phyloP scores from a whole-genome alignment of 169 alveolate genomes.

The Plasmodium ovale region DNA sequence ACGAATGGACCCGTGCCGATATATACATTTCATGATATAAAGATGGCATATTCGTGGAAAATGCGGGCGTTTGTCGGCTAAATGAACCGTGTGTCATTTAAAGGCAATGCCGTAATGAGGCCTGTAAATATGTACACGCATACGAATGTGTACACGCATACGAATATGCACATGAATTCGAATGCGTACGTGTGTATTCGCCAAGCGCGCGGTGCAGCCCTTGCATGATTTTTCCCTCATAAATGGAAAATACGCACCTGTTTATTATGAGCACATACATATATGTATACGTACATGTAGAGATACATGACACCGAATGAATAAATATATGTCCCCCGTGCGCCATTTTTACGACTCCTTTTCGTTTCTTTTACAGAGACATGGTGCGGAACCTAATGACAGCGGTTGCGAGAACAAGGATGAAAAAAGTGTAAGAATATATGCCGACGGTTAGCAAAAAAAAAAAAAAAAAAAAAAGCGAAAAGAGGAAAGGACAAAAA shows the following conservation, averaged over 20 bases:
- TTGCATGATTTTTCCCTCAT: neutral
- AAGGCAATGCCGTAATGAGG: too few species aligned
- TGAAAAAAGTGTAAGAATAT: conserved; percentile 46
- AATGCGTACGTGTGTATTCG: too few species aligned
- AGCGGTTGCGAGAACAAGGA: conserved; percentile 17
- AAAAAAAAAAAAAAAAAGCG: neutral
- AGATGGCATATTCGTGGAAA: too few species aligned
- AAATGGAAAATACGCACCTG: neutral
- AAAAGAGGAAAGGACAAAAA: neutral
- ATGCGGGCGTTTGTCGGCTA: too few species aligned
- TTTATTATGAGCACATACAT: neutral
- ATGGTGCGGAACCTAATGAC: neutral
- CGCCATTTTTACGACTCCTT: neutral
- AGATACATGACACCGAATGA: neutral
- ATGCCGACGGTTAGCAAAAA: conserved; percentile 73
- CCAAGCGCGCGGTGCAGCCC: too few species aligned
- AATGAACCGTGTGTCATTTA: too few species aligned
- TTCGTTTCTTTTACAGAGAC: conserved; percentile 29
- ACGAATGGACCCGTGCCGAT: too few species aligned
- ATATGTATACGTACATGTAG: neutral
- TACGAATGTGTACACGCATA: too few species aligned
- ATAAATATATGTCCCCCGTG: neutral
- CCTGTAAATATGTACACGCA: too few species aligned
- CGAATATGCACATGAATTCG: too few species aligned
- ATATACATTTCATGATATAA: too few species aligned